Evolutionary conservation across 23 red algal genomes (phyloP).

Genomic region (Cyanidiococcus yangmingshanensis): DNA sequence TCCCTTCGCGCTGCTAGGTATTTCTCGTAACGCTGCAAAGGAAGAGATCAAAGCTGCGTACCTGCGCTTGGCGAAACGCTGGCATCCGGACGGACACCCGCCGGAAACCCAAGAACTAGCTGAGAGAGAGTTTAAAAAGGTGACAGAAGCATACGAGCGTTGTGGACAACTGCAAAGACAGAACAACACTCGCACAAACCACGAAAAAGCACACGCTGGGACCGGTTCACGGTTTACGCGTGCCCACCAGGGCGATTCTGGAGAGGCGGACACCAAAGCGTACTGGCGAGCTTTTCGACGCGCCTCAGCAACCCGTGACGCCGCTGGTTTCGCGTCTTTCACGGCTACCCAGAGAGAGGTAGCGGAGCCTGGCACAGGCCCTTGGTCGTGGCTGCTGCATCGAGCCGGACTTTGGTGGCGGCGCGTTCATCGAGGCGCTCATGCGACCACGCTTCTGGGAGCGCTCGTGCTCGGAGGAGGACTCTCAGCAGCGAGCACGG

Average conservation of each 20-base stretch:
- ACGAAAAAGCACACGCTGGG: neutral
- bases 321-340: neutral
- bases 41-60: neutral
- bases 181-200: neutral
- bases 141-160: conserved; percentile 2
- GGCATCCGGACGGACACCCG: conserved; percentile 9
- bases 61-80: neutral
- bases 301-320: neutral
- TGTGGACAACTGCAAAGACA: neutral
- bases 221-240: neutral
- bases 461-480: neutral
- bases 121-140: conserved; percentile 1
- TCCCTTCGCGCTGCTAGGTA: neutral
- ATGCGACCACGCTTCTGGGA: neutral
- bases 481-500: neutral
- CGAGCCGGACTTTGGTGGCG: neutral
- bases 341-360: neutral
- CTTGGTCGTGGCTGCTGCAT: neutral
- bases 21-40: neutral
- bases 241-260: neutral
- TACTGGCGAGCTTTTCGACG: neutral
- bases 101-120: neutral
- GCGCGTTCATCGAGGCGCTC: neutral
- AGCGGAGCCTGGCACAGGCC: neutral
- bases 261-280: neutral